Base-by-base conservation (phyloP, 164 flowering plant genomes). In the Echeveria elegans region DNA sequence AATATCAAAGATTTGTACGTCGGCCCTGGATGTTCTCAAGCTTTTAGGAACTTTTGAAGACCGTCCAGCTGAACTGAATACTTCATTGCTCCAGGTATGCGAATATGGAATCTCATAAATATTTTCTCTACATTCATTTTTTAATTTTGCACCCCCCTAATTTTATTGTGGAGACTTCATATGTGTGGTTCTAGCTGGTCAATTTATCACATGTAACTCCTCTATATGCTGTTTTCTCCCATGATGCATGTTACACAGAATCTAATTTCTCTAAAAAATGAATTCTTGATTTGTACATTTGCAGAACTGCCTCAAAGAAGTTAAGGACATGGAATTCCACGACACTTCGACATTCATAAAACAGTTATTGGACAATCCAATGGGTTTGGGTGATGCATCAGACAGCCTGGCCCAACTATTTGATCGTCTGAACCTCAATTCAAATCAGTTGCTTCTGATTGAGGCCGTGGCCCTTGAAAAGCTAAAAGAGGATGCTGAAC, bases 381-480 rank as follows among this genome's bases (percentile, higher is more conserved):
- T 85, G 63, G 82, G 82, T 60, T 69, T 70, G 36, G 76, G 69
- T 32, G 84, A 86, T 29, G 76, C 74, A 68, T 76, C 88, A 56
- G 96, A 85, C 65, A 75, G 64, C 72, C 72, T 87, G 76, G 81
- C 70, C 48, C 79, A 79, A 71, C 70, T 91, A 76, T 82, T 86
- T 26, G 88, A 83, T 68, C 61, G 77, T 66, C 63, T 91, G 69
- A 73, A 82, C 74, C 75, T 91, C 72, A 86, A 65, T 52, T 80
- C 93, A 36, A 91, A 89, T 72, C 88, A 87, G 81, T 93, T 86
- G 68, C 78, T 91, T 67, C 82, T 91, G 36, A 86, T 89, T 77
- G 97, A 91, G 77, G 88, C 83, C 36, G 96, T 88, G 72, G 93
- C 96, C 58, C 93, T 91, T 71, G 97, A 91, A 72, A 82, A 85